Base-by-base conservation (phyloP, 2,329 filamentous ascomycete species). In the Lasiodiplodia sp. region DNA sequence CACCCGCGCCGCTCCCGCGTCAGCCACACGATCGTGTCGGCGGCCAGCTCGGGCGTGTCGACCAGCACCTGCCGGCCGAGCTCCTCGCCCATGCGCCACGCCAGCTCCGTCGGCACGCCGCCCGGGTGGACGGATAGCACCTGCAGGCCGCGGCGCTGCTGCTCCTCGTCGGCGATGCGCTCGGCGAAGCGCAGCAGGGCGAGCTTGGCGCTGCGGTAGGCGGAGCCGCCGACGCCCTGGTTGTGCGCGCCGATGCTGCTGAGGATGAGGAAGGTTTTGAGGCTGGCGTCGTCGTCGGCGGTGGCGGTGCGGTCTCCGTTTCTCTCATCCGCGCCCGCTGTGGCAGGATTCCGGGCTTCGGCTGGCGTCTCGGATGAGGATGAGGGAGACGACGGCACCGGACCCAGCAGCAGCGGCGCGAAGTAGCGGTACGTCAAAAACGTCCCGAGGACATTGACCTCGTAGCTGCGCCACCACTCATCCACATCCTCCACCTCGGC, bases 181-280 rank as follows among this genome's bases (percentile, higher is more conserved):
- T 88, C 85, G 0, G 82, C 84, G 55, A 88, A 78, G 12, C 84
- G 78, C 18, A 82, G 72, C 31, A 86, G 70, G 3, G 85, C 86
- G 38, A 86, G 76, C 73, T 88, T 88, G 47, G 78, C 79, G 2
- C 79, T 79, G 68, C 82, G 78, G 70, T 88, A 88, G 2, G 78
- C 78, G 23, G 67, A 70, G 2, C 60, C 62, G 5, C 69, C 69
- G 6, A 31, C 49, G 18, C 1, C 3, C 21, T 34, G 31, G 31
- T 34, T 34, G 31, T 34, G 31, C 8, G 31, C 31, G 8, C 31
- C 31, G 31, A 34, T 34, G 31, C 31, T 34, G 31, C 31, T 34
- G 31, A 34, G 31, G 31, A 34, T 10, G 31, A 34, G 31, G 31
- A 34, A 34, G 31, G 31, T 34, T 34, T 34, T 34, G 31, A 34